These are phyloP conservation scores for Penicillium janthinellum DNA, from an alignment of 2,329 filamentous ascomycete genomes.

Conservation along the genomic window DNA sequence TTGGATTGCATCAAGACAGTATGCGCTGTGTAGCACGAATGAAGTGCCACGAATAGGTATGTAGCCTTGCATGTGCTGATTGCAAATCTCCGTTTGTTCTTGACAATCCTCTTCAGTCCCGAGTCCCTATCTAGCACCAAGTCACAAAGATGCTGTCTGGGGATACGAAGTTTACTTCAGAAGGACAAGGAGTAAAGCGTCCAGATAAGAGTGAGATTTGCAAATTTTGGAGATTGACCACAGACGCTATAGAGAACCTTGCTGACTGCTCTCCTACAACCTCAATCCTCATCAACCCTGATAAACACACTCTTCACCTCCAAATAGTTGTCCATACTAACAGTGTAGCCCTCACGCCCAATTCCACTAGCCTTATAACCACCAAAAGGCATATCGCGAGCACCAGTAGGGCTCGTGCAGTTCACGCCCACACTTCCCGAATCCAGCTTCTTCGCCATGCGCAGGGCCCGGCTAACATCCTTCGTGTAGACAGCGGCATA, in stretches of 20 bases:
- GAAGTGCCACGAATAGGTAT: no score
- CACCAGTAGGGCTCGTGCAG: conserved; percentile 66
- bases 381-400: conserved; percentile 45
- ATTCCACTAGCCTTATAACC: conserved; percentile 25
- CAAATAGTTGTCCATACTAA: conserved; percentile 16
- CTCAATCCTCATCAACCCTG: conserved; percentile 10
- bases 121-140: no score
- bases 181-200: no score
- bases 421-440: conserved; percentile 68
- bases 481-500: conserved; percentile 77
- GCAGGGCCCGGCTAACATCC: conserved; percentile 75
- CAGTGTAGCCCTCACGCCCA: conserved; percentile 19
- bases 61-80: no score
- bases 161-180: no score
- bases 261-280: neutral
- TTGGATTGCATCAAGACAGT: no score
- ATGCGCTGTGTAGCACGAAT: no score
- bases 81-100: neutral
- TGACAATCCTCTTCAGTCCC: no score
- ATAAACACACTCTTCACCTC: conserved; percentile 20
- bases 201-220: neutral
- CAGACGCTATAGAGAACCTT: no score
- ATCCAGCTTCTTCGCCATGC: conserved; percentile 68
- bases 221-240: neutral
- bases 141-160: no score